Base-by-base conservation (phyloP, 176 grass and related monocot species). In the Musa beccarii region DNA sequence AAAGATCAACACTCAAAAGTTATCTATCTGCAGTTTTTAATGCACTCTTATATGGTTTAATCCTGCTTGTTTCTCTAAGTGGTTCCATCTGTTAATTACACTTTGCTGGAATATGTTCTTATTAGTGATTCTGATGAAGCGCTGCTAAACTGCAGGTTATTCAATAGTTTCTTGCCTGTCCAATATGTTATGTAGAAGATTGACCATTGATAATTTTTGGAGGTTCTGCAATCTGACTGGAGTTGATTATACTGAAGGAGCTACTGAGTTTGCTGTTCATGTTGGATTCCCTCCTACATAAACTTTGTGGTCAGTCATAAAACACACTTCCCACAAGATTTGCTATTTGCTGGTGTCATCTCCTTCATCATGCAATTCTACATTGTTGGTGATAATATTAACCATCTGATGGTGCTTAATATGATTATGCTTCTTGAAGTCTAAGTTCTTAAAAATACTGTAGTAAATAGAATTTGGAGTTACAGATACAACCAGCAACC, bases 141-240 rank as follows among this genome's bases (percentile, higher is more conserved):
- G 52, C 50, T 51, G 22, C 29, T 52, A 61, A 19, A 11, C 15
- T 19, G 10, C 61, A 59, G 16, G 16, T n/a, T 59, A 19, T 59
- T n/a, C 56, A 1, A n/a, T 20, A 59, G 56, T 59, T 8, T n/a
- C 56, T n/a, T 59, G 56, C n/a, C n/a, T 7, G 14, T 59, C 15
- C 16, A 16, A 59, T 59, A n/a, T 14, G 3, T 59, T n/a, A 2
- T 59, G 17, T 59, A 59, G 12, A 26, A 25, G 63, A 25, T 8
- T 66, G 13, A 66, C 63, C 63, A 14, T 12, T 26, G 49, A 51
- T 75, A 52, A 62, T 78, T 28, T 72, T 85, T 34, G 10, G 83
- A 97, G 93, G 82, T 97, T 93, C 80, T 79, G 73, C 68, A 80
- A 97, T 86, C 79, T 93, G 68, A 92, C 87, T 88, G 93, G 90